These are phyloP conservation scores for Lasiodiplodia sp. DNA, from an alignment of 2,329 filamentous ascomycete genomes.

Conservation along the genomic window DNA sequence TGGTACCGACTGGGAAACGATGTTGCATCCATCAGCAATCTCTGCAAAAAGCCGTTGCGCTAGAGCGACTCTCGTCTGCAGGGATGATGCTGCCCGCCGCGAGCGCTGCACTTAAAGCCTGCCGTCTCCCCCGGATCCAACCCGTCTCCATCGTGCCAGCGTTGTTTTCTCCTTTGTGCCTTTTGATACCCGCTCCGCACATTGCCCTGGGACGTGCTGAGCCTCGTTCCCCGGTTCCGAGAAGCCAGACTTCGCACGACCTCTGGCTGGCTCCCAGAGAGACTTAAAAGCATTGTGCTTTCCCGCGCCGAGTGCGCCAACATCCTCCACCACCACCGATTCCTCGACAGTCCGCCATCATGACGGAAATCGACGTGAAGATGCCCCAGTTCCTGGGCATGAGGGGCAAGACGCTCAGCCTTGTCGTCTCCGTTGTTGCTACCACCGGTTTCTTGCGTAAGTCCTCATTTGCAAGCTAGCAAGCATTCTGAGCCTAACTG, in stretches of 20 bases:
- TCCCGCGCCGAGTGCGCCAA: constrained; percentile 8
- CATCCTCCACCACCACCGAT: not conserved
- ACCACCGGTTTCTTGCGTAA: constrained; percentile 65
- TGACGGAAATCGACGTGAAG: constrained; percentile 22
- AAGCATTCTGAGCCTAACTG: not conserved
- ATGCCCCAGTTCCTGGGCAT: constrained; percentile 63
- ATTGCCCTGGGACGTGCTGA: constrained; percentile 11
- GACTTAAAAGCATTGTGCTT: not conserved
- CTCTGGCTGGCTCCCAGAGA: constrained; percentile 25
- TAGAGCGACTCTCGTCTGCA: constrained; percentile 10
- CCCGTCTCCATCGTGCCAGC: constrained; percentile 18
- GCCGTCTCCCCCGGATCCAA: constrained; percentile 22
- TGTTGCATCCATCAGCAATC: constrained; percentile 30
- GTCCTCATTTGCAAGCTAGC: constrained; percentile 7
- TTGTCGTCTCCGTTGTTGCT: constrained; percentile 67
- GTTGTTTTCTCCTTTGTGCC: not conserved
- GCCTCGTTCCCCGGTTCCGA: constrained; percentile 20
- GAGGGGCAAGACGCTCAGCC: constrained; percentile 63
- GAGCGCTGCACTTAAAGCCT: constrained; percentile 14
- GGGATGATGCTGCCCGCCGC: constrained; percentile 19
- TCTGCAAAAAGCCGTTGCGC: constrained; percentile 29
- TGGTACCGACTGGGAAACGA: constrained; percentile 32
- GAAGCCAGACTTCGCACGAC: constrained; percentile 10
- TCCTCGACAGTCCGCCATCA: constrained; percentile 38
- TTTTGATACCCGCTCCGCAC: constrained; percentile 5